Evolutionary conservation across 371 early-diverging fungal species (phyloP).

Genomic region (Mucor mucedo): DNA sequence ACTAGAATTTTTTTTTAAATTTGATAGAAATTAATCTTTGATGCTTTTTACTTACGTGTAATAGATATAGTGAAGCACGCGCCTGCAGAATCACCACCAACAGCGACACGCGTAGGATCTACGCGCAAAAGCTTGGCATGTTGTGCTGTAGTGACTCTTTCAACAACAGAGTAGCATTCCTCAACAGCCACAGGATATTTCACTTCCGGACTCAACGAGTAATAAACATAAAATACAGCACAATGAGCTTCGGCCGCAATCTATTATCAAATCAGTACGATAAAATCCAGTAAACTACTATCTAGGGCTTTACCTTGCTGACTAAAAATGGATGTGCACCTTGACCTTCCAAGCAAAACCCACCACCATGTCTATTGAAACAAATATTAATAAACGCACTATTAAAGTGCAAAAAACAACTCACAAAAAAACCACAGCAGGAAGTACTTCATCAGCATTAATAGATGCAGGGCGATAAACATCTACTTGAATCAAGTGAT

Average conservation of each 20-base stretch:
- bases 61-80: conserved; percentile 23
- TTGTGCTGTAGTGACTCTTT: not conserved
- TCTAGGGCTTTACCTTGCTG: not conserved
- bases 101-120: conserved; percentile 11
- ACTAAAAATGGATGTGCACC: conserved; percentile 12
- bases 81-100: conserved; percentile 33
- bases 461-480: not conserved
- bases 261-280: not conserved
- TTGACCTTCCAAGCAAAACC: conserved; percentile 4
- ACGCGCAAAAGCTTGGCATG: conserved; percentile 7
- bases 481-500: not conserved
- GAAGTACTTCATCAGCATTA: not conserved
- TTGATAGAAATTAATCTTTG: not conserved
- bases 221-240: conserved; percentile 20
- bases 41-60: conserved; percentile 11
- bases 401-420: not conserved
- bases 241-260: conserved; percentile 8
- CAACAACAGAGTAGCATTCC: conserved; percentile 11
- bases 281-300: too few species aligned
- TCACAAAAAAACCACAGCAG: conserved; percentile 9
- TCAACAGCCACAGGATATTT: conserved; percentile 25
- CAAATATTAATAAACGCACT: not conserved
- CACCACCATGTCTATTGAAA: conserved; percentile 8
- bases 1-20: conserved; percentile 5
- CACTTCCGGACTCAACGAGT: conserved; percentile 24